Evolutionary conservation across 805 yeast genomes (phyloP), one percentile per base, ranked within the genome.

Genomic region (Starmerella potacharoeniae): DNA sequence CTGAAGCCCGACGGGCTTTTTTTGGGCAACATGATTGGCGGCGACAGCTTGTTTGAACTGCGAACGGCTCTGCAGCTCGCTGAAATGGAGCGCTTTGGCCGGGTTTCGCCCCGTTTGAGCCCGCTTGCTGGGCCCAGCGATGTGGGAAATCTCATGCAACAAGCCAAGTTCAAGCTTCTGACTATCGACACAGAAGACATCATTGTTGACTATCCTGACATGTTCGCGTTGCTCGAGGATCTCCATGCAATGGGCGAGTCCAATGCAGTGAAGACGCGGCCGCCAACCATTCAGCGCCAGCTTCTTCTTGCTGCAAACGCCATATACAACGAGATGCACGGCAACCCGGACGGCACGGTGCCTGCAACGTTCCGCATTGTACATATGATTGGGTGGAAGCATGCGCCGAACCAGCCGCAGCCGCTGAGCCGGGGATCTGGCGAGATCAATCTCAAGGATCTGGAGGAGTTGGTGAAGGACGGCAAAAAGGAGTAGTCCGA

Each of bases 371-470:
- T 79, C 69, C 72, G 87, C 57, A 78, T 87, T 53, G 79, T 86
- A 30, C 84, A 83, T 66, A 83, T 86, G 88, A 84, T 87, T 65
- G 95, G 95, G 3, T 87, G 95, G 95, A 87, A 85, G 66, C 81
- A 82, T 60, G 77, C 86, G 53, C 78, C 78, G 6, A 65, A 69
- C 50, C 87, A 85, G 65, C 88, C 90, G 3, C 72, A 82, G 65
- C 91, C 95, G 1, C 74, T 85, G 56, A 76, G 76, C 50, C 73
- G 95, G 59, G 95, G 95, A 1, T 64, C 84, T 22, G 93, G 83
- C 1, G 79, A 81, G 63, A 75, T 86, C 42, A 81, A 74, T 58
- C 70, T 86, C 64, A 83, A 83, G 66, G 90, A 86, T 56, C 68
- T 81, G 11, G 49, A 40, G 30, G 16, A 36, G 40, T 36, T 51